Base-by-base conservation (phyloP, 1,284 basidiomycete genomes). In the Athelia sp. region DNA sequence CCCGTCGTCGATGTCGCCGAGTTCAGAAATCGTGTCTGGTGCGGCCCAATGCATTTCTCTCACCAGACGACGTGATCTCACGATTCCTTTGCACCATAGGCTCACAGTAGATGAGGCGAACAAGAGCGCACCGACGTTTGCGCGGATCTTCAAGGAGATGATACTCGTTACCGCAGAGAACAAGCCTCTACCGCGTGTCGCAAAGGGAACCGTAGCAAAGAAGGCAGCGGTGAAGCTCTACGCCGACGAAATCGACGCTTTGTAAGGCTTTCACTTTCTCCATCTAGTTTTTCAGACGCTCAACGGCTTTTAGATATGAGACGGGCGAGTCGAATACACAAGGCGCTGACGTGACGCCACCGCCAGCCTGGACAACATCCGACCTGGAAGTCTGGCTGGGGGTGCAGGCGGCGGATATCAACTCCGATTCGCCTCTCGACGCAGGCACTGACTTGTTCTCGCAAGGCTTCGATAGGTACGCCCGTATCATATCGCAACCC, bases 71-170 rank as follows among this genome's bases (percentile, higher is more conserved):
- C 6, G 6, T 29, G 26, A 29, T 6, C 36, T 40, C 6, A 40
- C 36, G 6, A n/a, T 17, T 29, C 6, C 4, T 29, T 29, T 34
- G 23, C 49, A 26, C n/a, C n/a, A 13, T 49, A 69, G 65, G 65
- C 57, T 62, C 0, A 55, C 57, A 2, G 61, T 76, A 15, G 67
- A 73, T 42, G 67, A 71, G 43, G 74, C 72, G 1, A 75, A 76
- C 52, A 59, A 55, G 35, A 53, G 54, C 14, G 65, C 64, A 1
- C 72, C 72, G 9, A 60, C 62, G 0, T 71, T 68, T 52, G 70
- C 68, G 45, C 57, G 69, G 29, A 67, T 76, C 21, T 72, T 67
- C 56, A 71, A 72, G 49, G 72, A 71, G 46, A 69, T 72, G 67
- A 67, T 73, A 19, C 46, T 72, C 1, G 49, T 72, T 32, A 55